Evolutionary conservation across 495 filamentous ascomycete species (phyloP), one percentile per base, ranked within the genome.

Genomic region (Talaromyces stipitatus): DNA sequence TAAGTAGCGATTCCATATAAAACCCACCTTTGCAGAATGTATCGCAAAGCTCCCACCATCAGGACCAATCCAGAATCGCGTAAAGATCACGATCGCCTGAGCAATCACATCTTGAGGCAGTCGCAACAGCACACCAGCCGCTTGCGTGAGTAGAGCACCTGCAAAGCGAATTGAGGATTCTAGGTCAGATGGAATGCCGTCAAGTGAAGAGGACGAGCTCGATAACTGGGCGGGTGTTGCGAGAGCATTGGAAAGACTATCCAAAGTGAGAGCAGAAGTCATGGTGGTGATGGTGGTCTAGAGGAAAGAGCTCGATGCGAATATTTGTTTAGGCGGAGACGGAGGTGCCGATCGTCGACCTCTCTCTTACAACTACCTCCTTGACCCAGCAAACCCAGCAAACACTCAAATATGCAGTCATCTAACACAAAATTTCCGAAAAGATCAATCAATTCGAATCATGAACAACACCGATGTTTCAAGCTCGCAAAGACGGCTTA

Each of bases 41-140:
- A 83, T 77, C 2, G 71, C 69, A 33, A 86, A 68, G 63, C 85
- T 87, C 3, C 83, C 83, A 10, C 83, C 83, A 47, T 86, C 84
- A 1, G 79, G 64, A 1, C 84, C 83, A 4, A 91, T 72, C 84
- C 89, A 97, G 74, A 92, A 96, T 4, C 94, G 79, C n/a, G 85
- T 87, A 27, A 95, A 83, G 0, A 94, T 73, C n/a, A 98, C 83
- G 62, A 91, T 87, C 2, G 94, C 90, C 63, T 91, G 90, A 12
- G 91, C 87, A 26, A 95, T 90, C 48, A 91, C 82, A 56, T 92
- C 90, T 64, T 97, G 95, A 1, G 92, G 88, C 50, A 97, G 73
- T 41, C 88, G 82, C 2, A 98, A 78, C 7, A 97, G 80, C 6
- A 96, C 75, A 5, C 94, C 95, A 10, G 94, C 91, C 16, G 88